Base-by-base conservation (phyloP, 2,329 filamentous ascomycete species). In the Bertia moriformis region DNA sequence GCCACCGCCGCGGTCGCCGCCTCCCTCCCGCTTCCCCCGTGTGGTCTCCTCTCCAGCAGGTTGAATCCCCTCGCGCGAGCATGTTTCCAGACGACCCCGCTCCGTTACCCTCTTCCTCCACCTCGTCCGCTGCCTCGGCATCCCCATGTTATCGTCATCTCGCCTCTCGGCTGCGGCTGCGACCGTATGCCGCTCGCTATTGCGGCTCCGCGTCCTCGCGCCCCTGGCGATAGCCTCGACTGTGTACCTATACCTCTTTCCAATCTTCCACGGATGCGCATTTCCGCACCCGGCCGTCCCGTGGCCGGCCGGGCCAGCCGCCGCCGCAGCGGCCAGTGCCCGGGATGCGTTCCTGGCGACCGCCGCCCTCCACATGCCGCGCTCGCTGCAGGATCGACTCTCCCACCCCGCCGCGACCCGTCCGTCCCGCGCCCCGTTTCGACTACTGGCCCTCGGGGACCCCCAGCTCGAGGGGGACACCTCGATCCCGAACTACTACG, bases 381-480 rank as follows among this genome's bases (percentile, higher is more conserved):
- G 43, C 4, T 38, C 42, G 12, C 57, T 53, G 44, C 52, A 63
- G 13, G 65, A 69, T 42, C 63, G 58, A 54, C 59, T 59, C 37
- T 22, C 15, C 5, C 5, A 24, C 48, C 49, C 42, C 35, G 51
- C 45, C 40, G n/a, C n/a, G n/a, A n/a, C n/a, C n/a, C n/a, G n/a
- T n/a, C n/a, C n/a, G n/a, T n/a, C n/a, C n/a, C 46, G 55, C 20
- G 84, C 86, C 3, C 85, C 87, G 0, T 94, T 96, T 52, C 74
- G 89, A 42, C 73, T 96, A 3, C 78, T 96, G 13, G 78, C 87
- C 1, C 73, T 96, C 17, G 89, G 83, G 43, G 89, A 96, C 56
- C 89, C 89, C 4, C 89, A 96, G 57, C 73, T 96, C 40, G 89
- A 96, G 61, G 89, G 89, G 49, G 85, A 94, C 54, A 86, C 82